phyloP scores from a whole-genome alignment of 768 basidiomycete genomes.

The Lactarius hatsudake region DNA sequence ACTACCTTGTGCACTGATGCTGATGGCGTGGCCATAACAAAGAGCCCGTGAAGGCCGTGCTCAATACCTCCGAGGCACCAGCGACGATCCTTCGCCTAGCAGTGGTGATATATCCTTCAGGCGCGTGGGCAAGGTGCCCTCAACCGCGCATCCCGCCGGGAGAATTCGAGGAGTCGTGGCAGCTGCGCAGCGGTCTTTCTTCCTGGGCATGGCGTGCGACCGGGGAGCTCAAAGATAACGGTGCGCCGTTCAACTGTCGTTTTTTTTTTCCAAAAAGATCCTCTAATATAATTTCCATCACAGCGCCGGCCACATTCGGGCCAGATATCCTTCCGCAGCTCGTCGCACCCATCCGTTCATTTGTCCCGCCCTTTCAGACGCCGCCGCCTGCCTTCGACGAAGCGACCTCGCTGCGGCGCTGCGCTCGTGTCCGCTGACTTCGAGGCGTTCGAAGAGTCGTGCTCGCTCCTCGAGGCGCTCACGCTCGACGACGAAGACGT shows the following conservation, averaged over 20 bases:
- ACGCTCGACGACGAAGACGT: conserved; percentile 77
- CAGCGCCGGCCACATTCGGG: conserved; percentile 58
- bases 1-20: conserved; percentile 9
- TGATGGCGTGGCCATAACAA: not conserved
- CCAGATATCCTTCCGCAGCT: conserved; percentile 64
- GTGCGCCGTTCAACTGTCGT: conserved; percentile 37
- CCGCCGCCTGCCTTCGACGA: conserved; percentile 38
- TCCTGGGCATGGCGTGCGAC: conserved; percentile 78
- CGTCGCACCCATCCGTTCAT: conserved; percentile 54
- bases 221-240: conserved; percentile 69
- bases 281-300: conserved; percentile 6
- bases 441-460: conserved; percentile 69
- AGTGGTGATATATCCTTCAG: conserved; percentile 68
- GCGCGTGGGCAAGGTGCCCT: conserved; percentile 51
- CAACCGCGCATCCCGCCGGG: conserved; percentile 31
- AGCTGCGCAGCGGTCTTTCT: conserved; percentile 57
- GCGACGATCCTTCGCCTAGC: conserved; percentile 67
- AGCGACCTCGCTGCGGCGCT: conserved; percentile 40
- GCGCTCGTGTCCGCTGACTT: conserved; percentile 62
- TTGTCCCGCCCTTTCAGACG: conserved; percentile 52
- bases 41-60: conserved; percentile 70
- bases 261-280: not conserved
- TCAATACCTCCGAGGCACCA: conserved; percentile 68
- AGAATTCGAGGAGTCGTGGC: conserved; percentile 56
- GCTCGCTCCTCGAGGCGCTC: conserved; percentile 73